Evolutionary conservation across 495 filamentous ascomycete species (phyloP), one percentile per base, ranked within the genome.

Genomic region (Talaromyces liani): DNA sequence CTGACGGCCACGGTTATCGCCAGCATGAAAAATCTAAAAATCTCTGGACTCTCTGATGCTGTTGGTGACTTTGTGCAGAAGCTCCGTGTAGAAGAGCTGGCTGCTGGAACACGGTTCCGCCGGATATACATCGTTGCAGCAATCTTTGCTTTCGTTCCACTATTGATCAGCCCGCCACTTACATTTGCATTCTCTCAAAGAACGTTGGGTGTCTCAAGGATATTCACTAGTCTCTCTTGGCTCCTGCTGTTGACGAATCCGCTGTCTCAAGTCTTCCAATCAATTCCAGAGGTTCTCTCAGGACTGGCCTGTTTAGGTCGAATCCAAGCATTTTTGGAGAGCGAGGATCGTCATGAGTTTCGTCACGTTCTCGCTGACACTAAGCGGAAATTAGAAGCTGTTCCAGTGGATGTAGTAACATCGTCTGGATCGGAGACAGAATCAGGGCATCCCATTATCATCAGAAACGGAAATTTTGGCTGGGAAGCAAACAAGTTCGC

Each of bases 201-300:
- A 8, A 67, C 57, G 6, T 66, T 87, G 29, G 79, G 79, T 55
- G 80, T 80, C 4, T 72, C 81, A 2, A 75, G 71, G 24, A 77
- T 82, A 0, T 87, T 84, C 68, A 88, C 86, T 0, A 80, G 86
- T 1, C 66, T 88, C 2, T 84, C 86, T 0, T 80, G 88, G 1
- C 84, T 88, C 61, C 72, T 81, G 0, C 78, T 90, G 7, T 69
- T 90, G 16, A 73, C 84, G 1, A 73, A 77, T 10, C 87, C 87
- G 0, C 72, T 88, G 0, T 65, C 77, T 6, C 73, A 68, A 2
- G 65, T 89, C 16, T 82, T 90, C 49, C 82, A 83, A 73, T 73
- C 74, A 8, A 66, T 88, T 5, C 81, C 84, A 60, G 67, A 65
- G 5, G 76, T 87, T 34, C 70, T 80, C 10, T 82, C 79, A 2